Evolutionary conservation across 2,329 filamentous ascomycete genomes (phyloP).

Genomic region (Botrytis hyacinthi): DNA sequence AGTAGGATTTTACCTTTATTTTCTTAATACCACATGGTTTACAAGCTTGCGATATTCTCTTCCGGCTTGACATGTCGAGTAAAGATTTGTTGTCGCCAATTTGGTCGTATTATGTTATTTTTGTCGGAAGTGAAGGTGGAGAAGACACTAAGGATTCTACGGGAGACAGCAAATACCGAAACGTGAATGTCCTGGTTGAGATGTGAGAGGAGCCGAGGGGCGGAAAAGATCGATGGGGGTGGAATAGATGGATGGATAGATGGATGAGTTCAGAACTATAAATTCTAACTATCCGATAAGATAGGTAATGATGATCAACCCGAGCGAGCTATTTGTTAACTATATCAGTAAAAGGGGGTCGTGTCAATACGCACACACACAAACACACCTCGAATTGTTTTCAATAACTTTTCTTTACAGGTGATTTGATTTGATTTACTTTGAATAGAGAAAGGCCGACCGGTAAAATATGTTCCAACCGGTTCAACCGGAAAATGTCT

Average conservation of each 20-base stretch:
- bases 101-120: not conserved
- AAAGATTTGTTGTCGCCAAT: not conserved
- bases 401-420: not conserved
- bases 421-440: not conserved
- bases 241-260: not conserved
- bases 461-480: not conserved
- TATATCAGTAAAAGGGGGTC: not conserved
- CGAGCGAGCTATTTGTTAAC: not conserved
- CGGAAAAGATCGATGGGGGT: not conserved
- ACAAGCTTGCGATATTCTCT: constrained; percentile 37
- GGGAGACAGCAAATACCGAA: constrained; percentile 10
- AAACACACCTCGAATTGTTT: not conserved
- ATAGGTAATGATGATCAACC: not conserved
- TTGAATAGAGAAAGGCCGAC: not conserved
- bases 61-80: constrained; percentile 24
- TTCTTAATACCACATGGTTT: constrained; percentile 34
- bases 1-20: constrained; percentile 30
- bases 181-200: not conserved
- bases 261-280: not conserved
- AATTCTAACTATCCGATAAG: not conserved
- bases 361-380: not conserved
- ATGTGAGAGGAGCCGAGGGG: not conserved
- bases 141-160: not conserved
- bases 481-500: constrained; percentile 6
- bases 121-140: not conserved